phyloP scores from a whole-genome alignment of 352 stramenopile species.

The Thalassiosira exigua region DNA sequence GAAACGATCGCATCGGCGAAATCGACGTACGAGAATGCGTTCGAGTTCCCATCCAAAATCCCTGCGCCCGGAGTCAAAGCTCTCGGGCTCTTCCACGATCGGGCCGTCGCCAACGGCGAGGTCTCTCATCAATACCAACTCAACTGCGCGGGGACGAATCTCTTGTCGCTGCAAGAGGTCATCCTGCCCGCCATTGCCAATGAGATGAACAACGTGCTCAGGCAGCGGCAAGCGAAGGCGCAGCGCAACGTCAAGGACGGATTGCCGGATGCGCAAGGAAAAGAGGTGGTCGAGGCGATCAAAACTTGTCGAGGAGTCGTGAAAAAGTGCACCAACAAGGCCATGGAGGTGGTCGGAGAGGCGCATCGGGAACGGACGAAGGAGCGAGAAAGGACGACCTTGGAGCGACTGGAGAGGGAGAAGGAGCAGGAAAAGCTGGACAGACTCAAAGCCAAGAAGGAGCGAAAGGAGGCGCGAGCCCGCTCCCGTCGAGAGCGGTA shows the following conservation, averaged over 20 bases:
- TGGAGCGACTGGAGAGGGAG: slow-evolving; percentile 27
- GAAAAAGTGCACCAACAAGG: slow-evolving; percentile 30
- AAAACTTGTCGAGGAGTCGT: slow-evolving; percentile 56
- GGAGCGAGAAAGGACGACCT: slow-evolving; percentile 16
- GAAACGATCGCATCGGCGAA: slow-evolving; percentile 11
- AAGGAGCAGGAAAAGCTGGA: slow-evolving; percentile 28
- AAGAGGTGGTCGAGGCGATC: slow-evolving; percentile 56
- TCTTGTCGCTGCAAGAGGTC: slow-evolving; percentile 59
- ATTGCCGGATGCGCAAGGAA: slow-evolving; percentile 41
- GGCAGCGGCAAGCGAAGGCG: slow-evolving; percentile 50
- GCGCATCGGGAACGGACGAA: slow-evolving; percentile 41
- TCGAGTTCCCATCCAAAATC: slow-evolving; percentile 48
- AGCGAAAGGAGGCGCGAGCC: slow-evolving; percentile 45
- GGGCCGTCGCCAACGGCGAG: slow-evolving; percentile 32
- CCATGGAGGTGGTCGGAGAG: slow-evolving; percentile 36
- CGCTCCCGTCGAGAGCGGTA: slow-evolving; percentile 29
- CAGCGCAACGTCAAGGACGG: slow-evolving; percentile 47
- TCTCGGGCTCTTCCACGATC: slow-evolving; percentile 43
- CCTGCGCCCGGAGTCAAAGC: slow-evolving; percentile 21
- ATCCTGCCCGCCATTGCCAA: slow-evolving; percentile 54
- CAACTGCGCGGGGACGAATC: slow-evolving; percentile 38
- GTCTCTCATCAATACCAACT: slow-evolving; percentile 61
- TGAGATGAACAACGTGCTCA: slow-evolving; percentile 45
- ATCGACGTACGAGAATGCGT: slow-evolving; percentile 39
- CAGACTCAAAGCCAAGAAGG: slow-evolving; percentile 22